Conservation (phyloP, 768 basidiomycete genomes). For the Polyporus arcularius region DNA sequence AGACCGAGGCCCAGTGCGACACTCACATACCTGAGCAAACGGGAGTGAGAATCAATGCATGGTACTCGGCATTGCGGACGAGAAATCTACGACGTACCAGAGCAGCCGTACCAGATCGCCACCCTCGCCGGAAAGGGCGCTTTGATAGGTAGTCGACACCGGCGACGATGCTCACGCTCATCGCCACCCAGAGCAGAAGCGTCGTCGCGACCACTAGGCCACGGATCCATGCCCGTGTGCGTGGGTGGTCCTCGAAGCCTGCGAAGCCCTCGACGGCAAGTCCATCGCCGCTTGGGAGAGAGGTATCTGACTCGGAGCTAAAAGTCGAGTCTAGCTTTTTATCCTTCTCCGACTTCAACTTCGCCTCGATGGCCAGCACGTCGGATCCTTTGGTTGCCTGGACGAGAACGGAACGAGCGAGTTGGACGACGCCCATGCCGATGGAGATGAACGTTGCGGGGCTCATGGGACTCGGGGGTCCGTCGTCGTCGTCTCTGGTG, state of each 20-base stretch:
- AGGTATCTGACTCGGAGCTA: neutral
- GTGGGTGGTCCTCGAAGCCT: constrained; percentile 6
- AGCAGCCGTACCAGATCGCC: constrained; percentile 2
- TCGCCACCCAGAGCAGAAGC: constrained; percentile 1
- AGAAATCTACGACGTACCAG: constrained; percentile 1
- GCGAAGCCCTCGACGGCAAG: neutral
- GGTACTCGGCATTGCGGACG: neutral
- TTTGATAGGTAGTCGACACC: constrained; percentile 4
- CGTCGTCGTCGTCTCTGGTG: too few species aligned
- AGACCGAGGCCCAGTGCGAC: constrained; percentile 1
- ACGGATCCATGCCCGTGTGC: constrained; percentile 1
- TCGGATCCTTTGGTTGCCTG: neutral
- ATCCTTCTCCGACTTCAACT: neutral
- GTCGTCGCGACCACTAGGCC: neutral
- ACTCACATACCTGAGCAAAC: constrained; percentile 1
- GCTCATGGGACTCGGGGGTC: too few species aligned
- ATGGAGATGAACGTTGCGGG: constrained; percentile 9
- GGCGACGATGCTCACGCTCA: constrained; percentile 1
- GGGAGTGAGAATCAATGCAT: neutral
- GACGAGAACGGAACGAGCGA: constrained; percentile 15
- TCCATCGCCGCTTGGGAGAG: neutral
- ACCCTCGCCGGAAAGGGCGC: neutral
- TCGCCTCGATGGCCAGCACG: neutral
- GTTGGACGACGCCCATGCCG: constrained; percentile 11
- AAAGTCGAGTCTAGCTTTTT: neutral